Evolutionary conservation across 2,329 filamentous ascomycete species (phyloP), one percentile per base, ranked within the genome.

Genomic region (Fusarium nodosum): DNA sequence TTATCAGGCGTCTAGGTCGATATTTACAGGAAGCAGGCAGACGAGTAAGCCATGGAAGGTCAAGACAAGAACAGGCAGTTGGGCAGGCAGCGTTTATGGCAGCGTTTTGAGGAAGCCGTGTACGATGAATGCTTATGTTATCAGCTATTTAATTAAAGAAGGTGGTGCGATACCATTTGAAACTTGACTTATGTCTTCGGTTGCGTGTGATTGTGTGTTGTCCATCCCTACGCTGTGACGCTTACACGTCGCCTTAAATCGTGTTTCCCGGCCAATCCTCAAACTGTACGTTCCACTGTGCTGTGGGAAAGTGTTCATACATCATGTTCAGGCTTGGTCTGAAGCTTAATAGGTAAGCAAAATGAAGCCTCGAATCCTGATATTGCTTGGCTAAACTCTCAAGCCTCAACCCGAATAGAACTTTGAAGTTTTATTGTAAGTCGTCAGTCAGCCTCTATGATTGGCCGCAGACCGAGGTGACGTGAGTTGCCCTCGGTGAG

Each of bases 1-100:
- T 75, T 75, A 75, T 71, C 58, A 66, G 73, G 73, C 73, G 73
- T 75, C 65, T 48, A 56, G 73, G 71, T 72, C 67, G 71, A 68
- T 69, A 68, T 72, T 71, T 70, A 75, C 60, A 68, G 60, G 68
- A 68, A 69, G 72, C 63, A 73, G 64, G 65, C 56, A 62, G 70
- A 62, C 68, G 67, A 61, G 65, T 59, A 66, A 61, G 65, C 62
- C 61, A 69, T 62, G 58, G 59, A 68, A 71, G 57, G 71, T 45
- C 65, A 62, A 72, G 60, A 65, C 60, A 66, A 72, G 57, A 58
- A 68, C 53, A 64, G 59, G 68, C 66, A 71, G 66, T 41, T 39
- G 44, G 66, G 57, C 67, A 69, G 60, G 69, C 62, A 64, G 64
- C 51, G 55, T 71, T 63, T 65, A 70, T 71, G 67, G 52, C 66